phyloP scores from a whole-genome alignment of 2,329 filamentous ascomycete species.

The Macroventuria anomochaeta region DNA sequence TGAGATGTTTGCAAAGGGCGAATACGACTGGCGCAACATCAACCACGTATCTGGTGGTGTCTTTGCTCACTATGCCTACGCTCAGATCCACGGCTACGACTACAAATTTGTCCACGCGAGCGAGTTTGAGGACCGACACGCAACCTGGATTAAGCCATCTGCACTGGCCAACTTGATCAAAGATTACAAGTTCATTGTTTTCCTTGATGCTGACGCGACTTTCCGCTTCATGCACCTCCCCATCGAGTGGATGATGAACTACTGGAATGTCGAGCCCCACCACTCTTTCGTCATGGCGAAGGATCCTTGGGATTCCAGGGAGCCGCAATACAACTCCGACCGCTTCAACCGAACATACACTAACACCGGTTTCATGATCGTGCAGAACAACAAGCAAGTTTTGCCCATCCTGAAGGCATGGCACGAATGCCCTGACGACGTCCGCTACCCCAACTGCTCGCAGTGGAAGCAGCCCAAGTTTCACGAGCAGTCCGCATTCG shows the following conservation, averaged over 20 bases:
- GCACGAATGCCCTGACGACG: constrained; percentile 50
- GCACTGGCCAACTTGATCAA: constrained; percentile 47
- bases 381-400: constrained; percentile 59
- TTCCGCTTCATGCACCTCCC: constrained; percentile 56
- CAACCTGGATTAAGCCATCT: constrained; percentile 57
- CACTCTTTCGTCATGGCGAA: constrained; percentile 56
- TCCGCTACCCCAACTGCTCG: constrained; percentile 46
- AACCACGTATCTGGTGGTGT: constrained; percentile 47
- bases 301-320: constrained; percentile 49
- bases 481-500: constrained; percentile 51
- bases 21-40: constrained; percentile 47
- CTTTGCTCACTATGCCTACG: constrained; percentile 50
- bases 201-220: constrained; percentile 57
- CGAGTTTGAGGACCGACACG: constrained; percentile 51
- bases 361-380: constrained; percentile 63
- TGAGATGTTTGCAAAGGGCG: constrained; percentile 39
- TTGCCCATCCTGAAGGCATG: constrained; percentile 59
- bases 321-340: constrained; percentile 51
- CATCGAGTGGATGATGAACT: constrained; percentile 59
- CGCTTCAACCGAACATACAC: constrained; percentile 52
- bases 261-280: constrained; percentile 54
- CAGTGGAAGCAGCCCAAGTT: constrained; percentile 48
- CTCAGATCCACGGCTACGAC: constrained; percentile 57
- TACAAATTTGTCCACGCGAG: constrained; percentile 56
- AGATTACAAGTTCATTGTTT: constrained; percentile 55